Conservation (phyloP, 176 grass and related monocot genomes). For the Hsuehochloa calcarea region DNA sequence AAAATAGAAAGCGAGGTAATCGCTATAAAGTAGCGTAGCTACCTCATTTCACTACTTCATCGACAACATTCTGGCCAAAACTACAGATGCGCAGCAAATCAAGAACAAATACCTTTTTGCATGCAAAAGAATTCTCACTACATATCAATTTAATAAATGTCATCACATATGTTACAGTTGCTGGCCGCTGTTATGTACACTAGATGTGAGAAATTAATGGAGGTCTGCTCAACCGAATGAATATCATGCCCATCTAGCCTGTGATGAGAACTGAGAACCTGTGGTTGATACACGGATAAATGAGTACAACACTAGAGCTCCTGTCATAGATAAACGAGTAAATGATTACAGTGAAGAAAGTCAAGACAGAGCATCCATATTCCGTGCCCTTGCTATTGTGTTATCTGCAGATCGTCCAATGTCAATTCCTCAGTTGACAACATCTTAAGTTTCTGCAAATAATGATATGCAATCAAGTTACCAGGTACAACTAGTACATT, state of each 20-base stretch:
- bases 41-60: not conserved
- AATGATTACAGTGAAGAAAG: constrained; percentile 13
- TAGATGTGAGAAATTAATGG: not conserved
- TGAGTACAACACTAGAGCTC: not conserved
- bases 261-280: not conserved
- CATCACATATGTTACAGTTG: not conserved
- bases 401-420: constrained; percentile 81
- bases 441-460: constrained; percentile 81
- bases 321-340: not conserved
- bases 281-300: not conserved
- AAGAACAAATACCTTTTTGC: not conserved
- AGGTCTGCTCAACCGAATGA: not conserved
- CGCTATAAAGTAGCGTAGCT: too few species aligned
- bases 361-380: not conserved
- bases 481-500: not conserved
- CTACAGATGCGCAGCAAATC: too few species aligned
- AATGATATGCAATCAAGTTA: constrained; percentile 11
- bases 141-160: not conserved
- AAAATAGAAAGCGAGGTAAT: too few species aligned
- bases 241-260: not conserved
- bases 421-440: constrained; percentile 62
- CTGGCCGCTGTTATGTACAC: constrained; percentile 24
- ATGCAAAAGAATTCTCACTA: not conserved
- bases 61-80: not conserved
- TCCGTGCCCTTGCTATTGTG: not conserved